A percentile compares a stretch with the other conserved stretches of the same genome.
Conservation (phyloP, 2,329 filamentous ascomycete genomes). For the Trichoderma sp. region DNA sequence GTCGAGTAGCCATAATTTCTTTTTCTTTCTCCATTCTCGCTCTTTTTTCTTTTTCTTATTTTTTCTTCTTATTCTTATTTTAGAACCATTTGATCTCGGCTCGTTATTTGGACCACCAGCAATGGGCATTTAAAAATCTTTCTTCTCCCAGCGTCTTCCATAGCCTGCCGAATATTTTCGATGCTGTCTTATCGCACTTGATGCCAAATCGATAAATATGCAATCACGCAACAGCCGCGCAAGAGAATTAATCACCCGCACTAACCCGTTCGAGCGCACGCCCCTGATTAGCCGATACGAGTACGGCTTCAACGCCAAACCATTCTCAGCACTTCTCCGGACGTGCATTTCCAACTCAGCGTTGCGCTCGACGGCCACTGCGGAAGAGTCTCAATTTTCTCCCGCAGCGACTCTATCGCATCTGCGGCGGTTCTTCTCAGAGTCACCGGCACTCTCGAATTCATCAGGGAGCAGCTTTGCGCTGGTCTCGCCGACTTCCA, state of each 20-base stretch:
- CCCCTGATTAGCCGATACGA: constrained; percentile 20
- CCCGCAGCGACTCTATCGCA: background rate
- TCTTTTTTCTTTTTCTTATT: background rate
- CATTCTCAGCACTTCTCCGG: constrained; percentile 17
- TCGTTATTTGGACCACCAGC: background rate
- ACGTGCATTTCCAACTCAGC: constrained; percentile 1
- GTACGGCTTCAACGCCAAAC: constrained; percentile 14
- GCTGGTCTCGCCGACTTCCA: constrained; percentile 19
- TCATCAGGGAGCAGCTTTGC: background rate
- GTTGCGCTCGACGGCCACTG: constrained; percentile 9
- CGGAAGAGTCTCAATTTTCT: background rate
- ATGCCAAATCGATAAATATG: background rate
- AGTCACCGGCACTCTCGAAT: background rate
- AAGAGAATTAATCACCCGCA: background rate
- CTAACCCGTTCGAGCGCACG: constrained; percentile 20
- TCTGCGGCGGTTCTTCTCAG: background rate
- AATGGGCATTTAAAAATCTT: background rate
- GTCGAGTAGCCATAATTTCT: background rate
- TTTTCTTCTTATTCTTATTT: background rate
- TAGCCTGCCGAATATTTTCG: background rate
- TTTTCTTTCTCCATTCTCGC: background rate
- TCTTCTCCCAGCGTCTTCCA: background rate
- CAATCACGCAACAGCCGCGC: background rate
- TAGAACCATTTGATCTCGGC: background rate
- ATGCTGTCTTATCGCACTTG: background rate